phyloP scores from a whole-genome alignment of 2,329 filamentous ascomycete species.

The Ophiocordyceps robertsii region DNA sequence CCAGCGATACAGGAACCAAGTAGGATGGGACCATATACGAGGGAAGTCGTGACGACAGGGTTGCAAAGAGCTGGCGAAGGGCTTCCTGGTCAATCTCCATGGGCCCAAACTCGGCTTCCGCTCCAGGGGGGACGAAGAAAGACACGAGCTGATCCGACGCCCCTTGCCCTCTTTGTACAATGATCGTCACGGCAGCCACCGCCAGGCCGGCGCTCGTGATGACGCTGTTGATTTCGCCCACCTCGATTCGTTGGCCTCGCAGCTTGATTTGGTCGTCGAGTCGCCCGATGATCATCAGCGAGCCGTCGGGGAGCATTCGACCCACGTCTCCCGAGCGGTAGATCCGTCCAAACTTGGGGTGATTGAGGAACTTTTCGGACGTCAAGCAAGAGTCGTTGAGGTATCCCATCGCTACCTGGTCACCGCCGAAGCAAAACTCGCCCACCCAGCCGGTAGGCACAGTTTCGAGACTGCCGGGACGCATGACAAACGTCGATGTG shows the following conservation, averaged over 20 bases:
- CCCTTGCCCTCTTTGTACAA: conserved; percentile 29
- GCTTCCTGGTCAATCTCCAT: conserved; percentile 21
- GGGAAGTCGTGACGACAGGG: conserved; percentile 44
- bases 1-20: conserved; percentile 51
- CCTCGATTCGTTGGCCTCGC: conserved; percentile 66
- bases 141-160: conserved; percentile 43
- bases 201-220: conserved; percentile 39
- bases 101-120: conserved; percentile 16
- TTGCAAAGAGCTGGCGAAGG: conserved; percentile 36
- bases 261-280: conserved; percentile 74
- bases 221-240: conserved; percentile 57
- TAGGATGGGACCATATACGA: conserved; percentile 69
- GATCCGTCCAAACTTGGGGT: conserved; percentile 55
- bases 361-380: conserved; percentile 51
- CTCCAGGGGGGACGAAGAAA: conserved; percentile 47
- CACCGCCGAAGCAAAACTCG: conserved; percentile 77
- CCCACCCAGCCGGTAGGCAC: conserved; percentile 62
- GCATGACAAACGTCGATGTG: conserved; percentile 58
- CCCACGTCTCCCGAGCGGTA: conserved; percentile 79
- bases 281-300: conserved; percentile 58
- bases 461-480: conserved; percentile 27
- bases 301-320: conserved; percentile 63
- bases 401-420: conserved; percentile 68
- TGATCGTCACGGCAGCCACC: conserved; percentile 49
- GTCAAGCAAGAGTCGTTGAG: conserved; percentile 52